Conservation (phyloP, 169 alveolate genomes). For the Perkinsus marinus region DNA sequence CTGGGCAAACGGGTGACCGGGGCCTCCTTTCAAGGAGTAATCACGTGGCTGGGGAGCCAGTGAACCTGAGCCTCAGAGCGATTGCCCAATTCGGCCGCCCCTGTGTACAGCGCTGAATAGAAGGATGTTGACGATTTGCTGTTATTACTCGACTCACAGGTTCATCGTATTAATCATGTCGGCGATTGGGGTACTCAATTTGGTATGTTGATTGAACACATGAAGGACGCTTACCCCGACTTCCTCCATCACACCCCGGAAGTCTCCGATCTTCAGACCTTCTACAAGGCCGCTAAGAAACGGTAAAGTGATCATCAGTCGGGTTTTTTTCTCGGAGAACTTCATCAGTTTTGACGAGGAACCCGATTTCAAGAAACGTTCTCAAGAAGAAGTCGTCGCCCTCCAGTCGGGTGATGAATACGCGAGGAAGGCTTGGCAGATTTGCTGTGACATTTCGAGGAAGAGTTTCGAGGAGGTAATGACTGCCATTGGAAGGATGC, state of each 20-base stretch:
- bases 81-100: too few relatives aligned
- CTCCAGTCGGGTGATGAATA: conserved; percentile 68
- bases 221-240: conserved; percentile 71
- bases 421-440: conserved; percentile 60
- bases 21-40: too few relatives aligned
- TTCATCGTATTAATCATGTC: conserved; percentile 79
- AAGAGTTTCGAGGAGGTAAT: background rate
- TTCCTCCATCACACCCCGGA: conserved; percentile 72
- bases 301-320: background rate
- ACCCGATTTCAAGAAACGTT: conserved; percentile 56
- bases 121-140: background rate
- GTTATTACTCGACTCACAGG: conserved; percentile 46
- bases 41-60: too few relatives aligned
- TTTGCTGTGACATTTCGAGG: conserved; percentile 64
- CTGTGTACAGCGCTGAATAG: background rate
- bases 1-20: too few relatives aligned
- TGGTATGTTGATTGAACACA: conserved; percentile 92
- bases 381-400: conserved; percentile 65
- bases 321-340: background rate
- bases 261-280: conserved; percentile 78
- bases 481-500: too few relatives aligned
- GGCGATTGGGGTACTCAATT: conserved; percentile 99
- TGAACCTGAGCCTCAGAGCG: too few relatives aligned
- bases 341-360: conserved; percentile 48
- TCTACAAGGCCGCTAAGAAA: conserved; percentile 85